phyloP scores from a whole-genome alignment of 306 rosid species.

The Cotoneaster glaucophyllus region DNA sequence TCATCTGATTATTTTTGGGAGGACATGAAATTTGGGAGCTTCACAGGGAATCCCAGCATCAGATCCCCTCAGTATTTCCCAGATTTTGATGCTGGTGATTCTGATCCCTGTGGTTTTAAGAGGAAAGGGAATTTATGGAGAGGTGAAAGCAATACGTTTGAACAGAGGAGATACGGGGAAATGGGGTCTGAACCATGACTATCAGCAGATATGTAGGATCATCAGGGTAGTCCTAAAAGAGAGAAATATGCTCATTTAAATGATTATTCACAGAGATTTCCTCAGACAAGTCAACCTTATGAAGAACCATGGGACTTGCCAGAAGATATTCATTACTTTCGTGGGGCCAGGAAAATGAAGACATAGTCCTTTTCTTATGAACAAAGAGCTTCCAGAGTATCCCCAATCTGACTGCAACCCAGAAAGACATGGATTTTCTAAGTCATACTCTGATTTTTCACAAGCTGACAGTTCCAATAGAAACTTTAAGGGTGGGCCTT shows the following conservation, averaged over 20 bases:
- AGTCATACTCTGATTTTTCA: conserved; percentile 40
- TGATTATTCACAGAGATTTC: conserved; percentile 44
- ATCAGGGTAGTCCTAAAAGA: conserved; percentile 48
- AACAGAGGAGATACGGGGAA: conserved; percentile 56
- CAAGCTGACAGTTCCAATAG: conserved; percentile 40
- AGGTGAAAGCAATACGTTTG: conserved; percentile 39
- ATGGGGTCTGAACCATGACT: conserved; percentile 40
- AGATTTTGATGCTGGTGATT: conserved; percentile 44
- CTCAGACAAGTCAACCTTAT: conserved; percentile 39
- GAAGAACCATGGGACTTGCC: conserved; percentile 67
- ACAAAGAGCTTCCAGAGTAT: conserved; percentile 81
- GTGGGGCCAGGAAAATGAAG: conserved; percentile 59
- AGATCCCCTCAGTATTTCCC: conserved; percentile 48
- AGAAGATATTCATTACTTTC: conserved; percentile 44
- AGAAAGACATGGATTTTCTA: conserved; percentile 48
- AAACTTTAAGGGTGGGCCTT: conserved; percentile 48
- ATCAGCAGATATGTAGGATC: conserved; percentile 50
- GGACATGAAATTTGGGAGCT: conserved; percentile 40
- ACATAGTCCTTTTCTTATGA: conserved; percentile 47
- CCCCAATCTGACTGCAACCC: conserved; percentile 53
- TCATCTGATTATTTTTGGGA: conserved; percentile 42
- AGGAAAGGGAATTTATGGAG: conserved; percentile 47
- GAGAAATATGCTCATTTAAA: conserved; percentile 41
- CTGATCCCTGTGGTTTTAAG: conserved; percentile 44
- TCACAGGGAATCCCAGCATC: conserved; percentile 31